Evolutionary conservation across 441 rosid species (phyloP), one percentile per base, ranked within the genome.

Genomic region (Eruca vesicaria): DNA sequence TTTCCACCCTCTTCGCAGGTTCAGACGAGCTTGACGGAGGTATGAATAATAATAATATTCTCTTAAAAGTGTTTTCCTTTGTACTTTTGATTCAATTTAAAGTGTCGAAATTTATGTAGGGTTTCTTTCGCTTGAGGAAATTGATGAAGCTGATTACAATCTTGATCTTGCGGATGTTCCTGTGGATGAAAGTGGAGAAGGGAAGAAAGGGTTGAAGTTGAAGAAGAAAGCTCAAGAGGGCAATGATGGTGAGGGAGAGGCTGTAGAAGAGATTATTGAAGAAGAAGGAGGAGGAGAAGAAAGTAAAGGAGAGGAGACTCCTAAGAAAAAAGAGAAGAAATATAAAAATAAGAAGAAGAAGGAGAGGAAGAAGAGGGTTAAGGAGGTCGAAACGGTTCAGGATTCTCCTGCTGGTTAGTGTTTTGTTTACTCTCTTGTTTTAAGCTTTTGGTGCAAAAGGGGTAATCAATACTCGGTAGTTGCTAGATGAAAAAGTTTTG

Each of bases 61-160:
- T 23, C 3, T 23, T n/a, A n/a, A 66, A 57, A 36, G 32, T 23
- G 9, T 8, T 32, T 48, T 31, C 31, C 8, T 8, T 23, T n/a
- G 32, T 32, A n/a, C n/a, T n/a, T n/a, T n/a, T n/a, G n/a, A n/a
- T n/a, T n/a, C n/a, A n/a, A n/a, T n/a, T n/a, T n/a, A n/a, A n/a
- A n/a, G n/a, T n/a, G n/a, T n/a, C n/a, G n/a, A n/a, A n/a, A n/a
- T n/a, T 31, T 68, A 43, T 15, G 72, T 75, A 95, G 98, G 97
- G 16, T 90, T 96, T 83, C 92, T 90, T 74, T 89, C 96, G 9
- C 95, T 96, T 7, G 99, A 96, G 67, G 99, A 96, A 84, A 86
- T 96, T 79, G 93, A 91, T 63, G 97, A 87, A 81, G 85, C 84
- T 73, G 92, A 84, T 66, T 96, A 90, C 23, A 79, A 78, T 41